phyloP scores from a whole-genome alignment of 306 rosid species.

The Sechiopsis laciniata region DNA sequence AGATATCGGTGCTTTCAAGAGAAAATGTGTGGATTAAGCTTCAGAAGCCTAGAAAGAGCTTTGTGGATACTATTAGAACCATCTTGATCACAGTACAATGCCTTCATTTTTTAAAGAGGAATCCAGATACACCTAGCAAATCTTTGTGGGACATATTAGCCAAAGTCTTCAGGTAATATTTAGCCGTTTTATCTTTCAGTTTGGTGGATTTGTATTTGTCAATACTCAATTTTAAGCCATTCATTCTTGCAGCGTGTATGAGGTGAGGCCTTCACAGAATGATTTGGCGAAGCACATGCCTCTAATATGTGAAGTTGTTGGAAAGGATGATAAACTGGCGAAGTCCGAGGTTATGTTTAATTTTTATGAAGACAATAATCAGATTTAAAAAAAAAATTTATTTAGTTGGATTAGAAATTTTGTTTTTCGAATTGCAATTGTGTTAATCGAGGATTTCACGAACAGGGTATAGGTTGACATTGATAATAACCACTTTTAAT shows the following conservation, averaged over 20 bases:
- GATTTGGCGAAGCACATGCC: conserved; percentile 37
- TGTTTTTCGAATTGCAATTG: no score
- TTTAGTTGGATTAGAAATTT: background rate
- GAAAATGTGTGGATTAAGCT: conserved; percentile 59
- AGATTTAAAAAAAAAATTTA: no score
- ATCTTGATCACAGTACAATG: conserved; percentile 53
- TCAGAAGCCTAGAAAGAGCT: conserved; percentile 74
- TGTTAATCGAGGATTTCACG: no score
- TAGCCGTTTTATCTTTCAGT: background rate
- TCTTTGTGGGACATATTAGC: conserved; percentile 63
- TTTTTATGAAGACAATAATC: background rate
- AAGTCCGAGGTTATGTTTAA: conserved; percentile 61
- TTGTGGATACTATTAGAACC: conserved; percentile 53
- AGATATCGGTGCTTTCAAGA: conserved; percentile 61
- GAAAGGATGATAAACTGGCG: conserved; percentile 32
- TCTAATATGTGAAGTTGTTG: conserved; percentile 38
- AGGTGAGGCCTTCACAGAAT: conserved; percentile 39
- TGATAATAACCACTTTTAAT: no score
- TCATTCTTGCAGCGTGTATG: conserved; percentile 45
- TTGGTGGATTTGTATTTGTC: background rate
- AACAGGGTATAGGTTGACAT: no score
- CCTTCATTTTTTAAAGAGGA: conserved; percentile 46
- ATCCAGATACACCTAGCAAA: conserved; percentile 53
- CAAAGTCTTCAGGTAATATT: conserved; percentile 55
- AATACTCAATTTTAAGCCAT: conserved; percentile 10